Evolutionary conservation across 306 rosid species (phyloP), one percentile per base, ranked within the genome.

Genomic region (Hylodesmum podocarpum): DNA sequence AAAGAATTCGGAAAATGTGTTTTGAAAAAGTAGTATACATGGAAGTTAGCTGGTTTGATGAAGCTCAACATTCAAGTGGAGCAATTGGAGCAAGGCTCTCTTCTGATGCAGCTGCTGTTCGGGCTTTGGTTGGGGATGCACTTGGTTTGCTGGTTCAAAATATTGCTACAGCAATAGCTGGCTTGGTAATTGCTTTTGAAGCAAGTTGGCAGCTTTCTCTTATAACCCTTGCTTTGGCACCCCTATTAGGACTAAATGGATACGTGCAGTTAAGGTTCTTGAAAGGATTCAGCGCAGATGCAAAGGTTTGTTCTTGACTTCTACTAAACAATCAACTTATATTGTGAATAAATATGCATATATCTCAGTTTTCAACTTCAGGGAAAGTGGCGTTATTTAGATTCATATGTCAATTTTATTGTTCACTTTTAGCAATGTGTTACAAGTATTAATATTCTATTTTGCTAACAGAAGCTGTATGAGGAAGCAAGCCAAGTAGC

Each of bases 401-500:
- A 64, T 28, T 50, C 12, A 43, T 64, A 39, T 24, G 28, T 70
- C 19, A 57, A 44, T 51, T 11, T 61, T 19, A 40, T 6, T n/a
- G 40, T 66, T 55, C 1, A 41, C 29, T 46, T 70, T 29, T 55
- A 5, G 40, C 50, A 16, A 54, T 68, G 51, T n/a, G n/a, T 43
- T 54, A 28, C 43, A 19, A 8, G 62, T 53, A 50, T 51, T 53
- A 53, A 50, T 49, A 59, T 19, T 61, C 10, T 25, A 5, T 47
- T 39, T 75, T 21, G 16, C 1, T 44, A 4, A 24, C 88, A 88
- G 90, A 80, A 80, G 75, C 66, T 91, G 91, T 89, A 93, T 2
- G 98, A 91, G 85, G 96, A 86, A 57, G 96, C 98, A 8, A 93
- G 98, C 73, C 90, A 93, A 71, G 89, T 91, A 10, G 96, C 95